These are phyloP conservation scores for Saturnispora gosingensis DNA, from an alignment of 805 yeast genomes.

Conservation along the genomic window DNA sequence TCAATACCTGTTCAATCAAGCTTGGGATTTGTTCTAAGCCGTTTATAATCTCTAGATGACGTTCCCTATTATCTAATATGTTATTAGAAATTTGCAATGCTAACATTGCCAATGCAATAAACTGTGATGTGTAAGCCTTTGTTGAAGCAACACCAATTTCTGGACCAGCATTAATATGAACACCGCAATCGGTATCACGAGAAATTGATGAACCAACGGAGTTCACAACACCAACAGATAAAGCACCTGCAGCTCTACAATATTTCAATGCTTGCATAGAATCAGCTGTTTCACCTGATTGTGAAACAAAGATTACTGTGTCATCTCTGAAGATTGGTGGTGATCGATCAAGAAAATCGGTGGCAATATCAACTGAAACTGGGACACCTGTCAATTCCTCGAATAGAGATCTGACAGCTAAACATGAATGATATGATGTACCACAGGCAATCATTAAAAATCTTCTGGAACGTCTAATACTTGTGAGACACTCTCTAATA, in stretches of 20 bases:
- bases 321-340: conserved; percentile 99
- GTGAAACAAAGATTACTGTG: conserved; percentile 94
- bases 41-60: conserved; percentile 78
- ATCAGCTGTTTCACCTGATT: conserved; percentile 98
- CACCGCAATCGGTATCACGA: conserved; percentile 97
- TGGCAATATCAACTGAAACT: conserved; percentile 84
- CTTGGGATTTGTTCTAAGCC: conserved; percentile 79
- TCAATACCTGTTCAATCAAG: conserved; percentile 72
- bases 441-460: conserved; percentile 99
- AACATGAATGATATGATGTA: conserved; percentile 96
- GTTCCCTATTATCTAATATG: conserved; percentile 60
- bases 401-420: conserved; percentile 92
- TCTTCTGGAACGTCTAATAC: conserved; percentile 90
- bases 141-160: conserved; percentile 99
- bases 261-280: conserved; percentile 90
- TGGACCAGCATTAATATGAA: conserved; percentile 98
- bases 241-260: conserved; percentile 94
- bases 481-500: conserved; percentile 69
- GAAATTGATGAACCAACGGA: conserved; percentile 96
- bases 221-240: conserved; percentile 96
- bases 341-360: conserved; percentile 87
- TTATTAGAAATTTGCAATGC: conserved; percentile 94
- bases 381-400: conserved; percentile 96
- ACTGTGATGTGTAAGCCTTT: conserved; percentile 97
- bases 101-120: conserved; percentile 92